These are phyloP conservation scores for Hymenoscyphus fraxineus DNA, from an alignment of 2,329 filamentous ascomycete species.

Conservation along the genomic window DNA sequence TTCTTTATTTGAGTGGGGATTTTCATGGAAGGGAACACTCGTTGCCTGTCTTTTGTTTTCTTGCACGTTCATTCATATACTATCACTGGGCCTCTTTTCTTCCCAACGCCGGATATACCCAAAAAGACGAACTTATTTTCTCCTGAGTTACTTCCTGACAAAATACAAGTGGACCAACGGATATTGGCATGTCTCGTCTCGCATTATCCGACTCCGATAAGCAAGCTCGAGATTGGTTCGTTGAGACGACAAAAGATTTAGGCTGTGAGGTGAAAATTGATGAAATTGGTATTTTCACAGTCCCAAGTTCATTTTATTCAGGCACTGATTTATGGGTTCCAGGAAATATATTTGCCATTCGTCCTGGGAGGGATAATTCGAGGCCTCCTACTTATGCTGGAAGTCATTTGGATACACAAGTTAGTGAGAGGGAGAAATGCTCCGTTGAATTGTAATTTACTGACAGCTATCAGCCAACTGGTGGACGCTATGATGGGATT, in stretches of 20 bases:
- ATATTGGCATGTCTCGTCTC: conserved; percentile 75
- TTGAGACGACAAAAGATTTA: conserved; percentile 55
- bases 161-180: conserved; percentile 45
- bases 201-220: conserved; percentile 69
- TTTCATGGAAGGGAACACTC: too few relatives aligned
- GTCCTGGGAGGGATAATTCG: conserved; percentile 53
- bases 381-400: conserved; percentile 65
- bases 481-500: conserved; percentile 73
- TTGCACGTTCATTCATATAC: too few relatives aligned
- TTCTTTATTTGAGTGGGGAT: too few relatives aligned
- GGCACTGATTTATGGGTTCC: background rate
- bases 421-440: conserved; percentile 6
- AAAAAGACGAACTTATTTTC: too few relatives aligned
- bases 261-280: conserved; percentile 68
- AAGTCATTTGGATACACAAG: conserved; percentile 64
- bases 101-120: too few relatives aligned
- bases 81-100: too few relatives aligned
- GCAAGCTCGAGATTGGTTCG: conserved; percentile 71
- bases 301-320: background rate
- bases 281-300: conserved; percentile 55
- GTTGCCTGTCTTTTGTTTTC: too few relatives aligned
- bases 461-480: conserved; percentile 49
- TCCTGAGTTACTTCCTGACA: background rate
- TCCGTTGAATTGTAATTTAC: conserved; percentile 62
- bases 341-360: conserved; percentile 69